A percentile compares a stretch with the other conserved stretches of the same genome.
These are phyloP conservation scores for Pleurotus ostreatus DNA, from an alignment of 768 basidiomycete genomes.

Conservation along the genomic window DNA sequence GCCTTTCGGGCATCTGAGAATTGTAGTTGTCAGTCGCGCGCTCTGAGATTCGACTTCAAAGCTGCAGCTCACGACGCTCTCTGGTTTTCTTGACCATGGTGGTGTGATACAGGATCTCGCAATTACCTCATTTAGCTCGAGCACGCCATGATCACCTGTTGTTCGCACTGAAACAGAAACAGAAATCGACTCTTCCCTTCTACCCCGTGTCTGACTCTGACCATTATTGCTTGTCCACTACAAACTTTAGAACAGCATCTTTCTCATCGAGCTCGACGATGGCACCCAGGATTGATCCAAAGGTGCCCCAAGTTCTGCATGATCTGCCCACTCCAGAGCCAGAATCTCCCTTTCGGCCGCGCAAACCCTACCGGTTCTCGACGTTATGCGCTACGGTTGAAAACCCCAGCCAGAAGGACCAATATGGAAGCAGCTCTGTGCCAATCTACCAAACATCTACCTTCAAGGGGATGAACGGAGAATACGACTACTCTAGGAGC, in stretches of 20 bases:
- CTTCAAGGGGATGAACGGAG: conserved; percentile 88
- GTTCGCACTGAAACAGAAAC: conserved; percentile 7
- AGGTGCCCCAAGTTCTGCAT: conserved; percentile 29
- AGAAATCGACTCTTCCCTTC: conserved; percentile 4
- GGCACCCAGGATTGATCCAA: conserved; percentile 34
- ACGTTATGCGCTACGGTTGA: conserved; percentile 90
- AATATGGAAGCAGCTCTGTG: conserved; percentile 89
- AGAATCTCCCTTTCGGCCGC: conserved; percentile 63
- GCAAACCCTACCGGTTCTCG: conserved; percentile 84
- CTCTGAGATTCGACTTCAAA: too few relatives aligned
- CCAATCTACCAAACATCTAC: conserved; percentile 99
- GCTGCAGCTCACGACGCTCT: conserved; percentile 38
- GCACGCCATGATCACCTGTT: conserved; percentile 22
- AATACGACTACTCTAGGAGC: conserved; percentile 92
- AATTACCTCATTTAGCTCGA: conserved; percentile 6
- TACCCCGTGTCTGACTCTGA: conserved; percentile 7
- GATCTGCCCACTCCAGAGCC: conserved; percentile 81
- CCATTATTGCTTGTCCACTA: not conserved
- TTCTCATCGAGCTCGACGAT: conserved; percentile 17
- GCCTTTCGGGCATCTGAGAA: conserved; percentile 45
- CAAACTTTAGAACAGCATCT: not conserved
- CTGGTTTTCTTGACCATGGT: conserved; percentile 45
- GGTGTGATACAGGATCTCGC: conserved; percentile 7
- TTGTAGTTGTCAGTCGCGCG: not conserved
- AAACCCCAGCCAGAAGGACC: conserved; percentile 89